Percentiles rank a stretch among this genome's conserved stretches.
Conservation (phyloP, 176 grass and related monocot species). For the Melocanna baccifera region DNA sequence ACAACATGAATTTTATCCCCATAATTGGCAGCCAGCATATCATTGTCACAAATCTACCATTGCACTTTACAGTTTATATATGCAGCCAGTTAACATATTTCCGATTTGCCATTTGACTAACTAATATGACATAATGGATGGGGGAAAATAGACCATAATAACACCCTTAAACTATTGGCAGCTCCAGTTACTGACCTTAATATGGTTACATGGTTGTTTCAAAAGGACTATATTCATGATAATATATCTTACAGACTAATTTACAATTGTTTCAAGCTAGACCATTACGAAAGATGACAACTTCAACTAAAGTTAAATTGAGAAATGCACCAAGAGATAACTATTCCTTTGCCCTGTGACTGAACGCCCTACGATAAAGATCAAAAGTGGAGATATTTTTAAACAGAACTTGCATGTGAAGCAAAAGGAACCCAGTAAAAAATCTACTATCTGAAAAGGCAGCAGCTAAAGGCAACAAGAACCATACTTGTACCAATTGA, state of each 20-base stretch:
- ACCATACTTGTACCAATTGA: conserved; percentile 87
- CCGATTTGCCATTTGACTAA: not conserved
- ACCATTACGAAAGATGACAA: conserved; percentile 4
- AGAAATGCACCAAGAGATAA: conserved; percentile 2
- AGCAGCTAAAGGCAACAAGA: conserved; percentile 23
- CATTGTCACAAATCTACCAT: not conserved
- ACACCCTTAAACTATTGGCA: conserved; percentile 4
- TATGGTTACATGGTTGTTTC: not conserved
- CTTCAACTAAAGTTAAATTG: conserved; percentile 4
- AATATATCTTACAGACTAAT: not conserved
- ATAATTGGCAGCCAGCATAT: not conserved
- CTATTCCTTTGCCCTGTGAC: not conserved
- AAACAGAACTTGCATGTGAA: conserved; percentile 26
- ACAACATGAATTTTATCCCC: not conserved
- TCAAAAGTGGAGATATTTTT: conserved; percentile 8
- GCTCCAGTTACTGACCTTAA: not conserved
- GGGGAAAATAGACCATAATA: not conserved
- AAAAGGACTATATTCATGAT: conserved; percentile 3
- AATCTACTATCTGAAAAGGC: conserved; percentile 22
- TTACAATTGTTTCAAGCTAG: conserved; percentile 5
- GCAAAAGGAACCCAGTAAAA: not conserved
- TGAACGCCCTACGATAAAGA: conserved; percentile 5
- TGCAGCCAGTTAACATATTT: not conserved
- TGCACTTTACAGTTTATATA: not conserved
- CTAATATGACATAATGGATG: not conserved